phyloP scores from a whole-genome alignment of 768 basidiomycete genomes.

The Pleurotus tuoliensis region DNA sequence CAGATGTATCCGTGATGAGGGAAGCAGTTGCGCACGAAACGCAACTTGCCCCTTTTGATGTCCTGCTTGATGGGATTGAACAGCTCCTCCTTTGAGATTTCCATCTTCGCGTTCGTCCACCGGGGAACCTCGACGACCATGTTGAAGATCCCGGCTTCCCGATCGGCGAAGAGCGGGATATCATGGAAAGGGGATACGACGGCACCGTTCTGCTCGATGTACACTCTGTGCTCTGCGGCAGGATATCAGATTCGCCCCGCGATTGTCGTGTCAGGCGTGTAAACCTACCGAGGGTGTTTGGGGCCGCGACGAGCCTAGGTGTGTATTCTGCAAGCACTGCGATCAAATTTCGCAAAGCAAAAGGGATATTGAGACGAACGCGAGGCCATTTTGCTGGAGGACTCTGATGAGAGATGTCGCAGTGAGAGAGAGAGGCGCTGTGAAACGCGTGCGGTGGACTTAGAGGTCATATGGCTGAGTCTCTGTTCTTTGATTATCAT shows the following conservation, averaged over 20 bases:
- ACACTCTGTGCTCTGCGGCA: constrained; percentile 86
- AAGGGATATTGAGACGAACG: constrained; percentile 36
- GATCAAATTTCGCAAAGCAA: constrained; percentile 14
- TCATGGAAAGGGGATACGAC: constrained; percentile 91
- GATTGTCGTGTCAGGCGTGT: constrained; percentile 11
- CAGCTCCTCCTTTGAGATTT: constrained; percentile 96
- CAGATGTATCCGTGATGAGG: constrained; percentile 99
- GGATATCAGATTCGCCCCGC: constrained; percentile 15
- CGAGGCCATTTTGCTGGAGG: constrained; percentile 43
- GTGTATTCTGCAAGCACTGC: constrained; percentile 49
- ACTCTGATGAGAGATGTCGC: constrained; percentile 47
- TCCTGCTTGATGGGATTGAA: constrained; percentile 99
- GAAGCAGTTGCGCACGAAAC: constrained; percentile 99
- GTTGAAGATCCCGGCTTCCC: constrained; percentile 93
- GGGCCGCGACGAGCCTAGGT: constrained; percentile 76
- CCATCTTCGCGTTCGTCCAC: constrained; percentile 99
- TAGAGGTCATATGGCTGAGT: constrained; percentile 29
- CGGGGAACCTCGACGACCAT: constrained; percentile 98
- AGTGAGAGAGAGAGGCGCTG: constrained; percentile 62
- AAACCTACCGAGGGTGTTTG: constrained; percentile 86
- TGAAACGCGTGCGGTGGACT: constrained; percentile 32
- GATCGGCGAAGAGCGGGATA: constrained; percentile 97
- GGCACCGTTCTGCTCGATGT: constrained; percentile 83
- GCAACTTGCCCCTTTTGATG: constrained; percentile 92
- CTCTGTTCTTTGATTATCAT: constrained; percentile 22